Conservation (phyloP, 768 basidiomycete species). For the Lentinula aciculospora region DNA sequence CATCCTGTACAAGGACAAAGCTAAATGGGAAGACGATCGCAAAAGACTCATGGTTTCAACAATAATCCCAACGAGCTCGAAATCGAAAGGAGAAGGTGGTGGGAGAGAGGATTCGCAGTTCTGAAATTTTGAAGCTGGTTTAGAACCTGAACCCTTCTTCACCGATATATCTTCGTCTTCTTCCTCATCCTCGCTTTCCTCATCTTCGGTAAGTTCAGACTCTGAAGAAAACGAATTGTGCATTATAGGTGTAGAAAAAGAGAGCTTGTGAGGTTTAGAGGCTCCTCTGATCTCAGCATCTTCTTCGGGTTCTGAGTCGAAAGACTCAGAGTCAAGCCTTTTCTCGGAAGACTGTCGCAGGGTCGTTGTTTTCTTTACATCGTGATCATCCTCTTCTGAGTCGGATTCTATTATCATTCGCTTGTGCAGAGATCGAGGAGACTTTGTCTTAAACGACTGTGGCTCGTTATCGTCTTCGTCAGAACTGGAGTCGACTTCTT, state of each 20-base stretch:
- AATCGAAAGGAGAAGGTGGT: slow-evolving; percentile 19
- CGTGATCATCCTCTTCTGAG: neutral
- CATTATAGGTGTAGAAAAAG: neutral
- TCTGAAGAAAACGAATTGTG: neutral
- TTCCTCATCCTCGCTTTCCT: neutral
- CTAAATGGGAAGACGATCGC: slow-evolving; percentile 60
- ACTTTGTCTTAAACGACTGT: neutral
- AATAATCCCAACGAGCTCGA: slow-evolving; percentile 58
- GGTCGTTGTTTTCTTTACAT: neutral
- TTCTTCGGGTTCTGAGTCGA: neutral
- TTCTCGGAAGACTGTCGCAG: neutral
- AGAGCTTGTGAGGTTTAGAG: neutral
- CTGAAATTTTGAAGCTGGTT: neutral
- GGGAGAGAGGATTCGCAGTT: neutral
- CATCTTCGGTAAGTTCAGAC: neutral
- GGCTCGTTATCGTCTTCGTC: neutral
- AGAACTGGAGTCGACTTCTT: neutral
- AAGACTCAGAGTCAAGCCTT: neutral
- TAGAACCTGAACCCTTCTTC: neutral
- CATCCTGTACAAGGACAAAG: slow-evolving; percentile 44
- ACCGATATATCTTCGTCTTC: neutral
- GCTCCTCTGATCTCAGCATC: neutral
- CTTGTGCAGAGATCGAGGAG: neutral
- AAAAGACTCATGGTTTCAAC: slow-evolving; percentile 70
- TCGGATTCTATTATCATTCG: neutral